A percentile compares a stretch with the other conserved stretches of the same genome.
phyloP scores from a whole-genome alignment of 1,139 yeast species.

The Wickerhamiella pararugosa region DNA sequence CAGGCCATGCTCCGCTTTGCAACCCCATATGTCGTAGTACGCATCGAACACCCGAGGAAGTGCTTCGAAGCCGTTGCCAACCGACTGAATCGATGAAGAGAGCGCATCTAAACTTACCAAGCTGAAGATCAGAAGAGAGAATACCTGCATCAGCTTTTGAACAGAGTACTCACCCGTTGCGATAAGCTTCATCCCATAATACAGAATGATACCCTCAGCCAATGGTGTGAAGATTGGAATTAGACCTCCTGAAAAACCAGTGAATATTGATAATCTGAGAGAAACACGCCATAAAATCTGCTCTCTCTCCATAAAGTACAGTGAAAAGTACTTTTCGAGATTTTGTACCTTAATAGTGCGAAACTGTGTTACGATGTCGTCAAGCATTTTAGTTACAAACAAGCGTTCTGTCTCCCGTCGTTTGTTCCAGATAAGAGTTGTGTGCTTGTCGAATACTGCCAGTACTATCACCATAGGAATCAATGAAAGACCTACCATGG shows the following conservation, averaged over 20 bases:
- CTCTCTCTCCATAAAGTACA: constrained; percentile 26
- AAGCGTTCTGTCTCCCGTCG: constrained; percentile 43
- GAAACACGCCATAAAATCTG: constrained; percentile 12
- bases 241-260: constrained; percentile 48
- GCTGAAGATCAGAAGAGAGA: constrained; percentile 61
- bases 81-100: constrained; percentile 54
- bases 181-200: constrained; percentile 61
- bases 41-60: constrained; percentile 29
- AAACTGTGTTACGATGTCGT: constrained; percentile 45
- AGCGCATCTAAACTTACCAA: constrained; percentile 46
- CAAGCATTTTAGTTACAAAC: constrained; percentile 36
- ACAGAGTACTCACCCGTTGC: constrained; percentile 39
- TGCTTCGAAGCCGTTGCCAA: constrained; percentile 46
- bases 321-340: constrained; percentile 34
- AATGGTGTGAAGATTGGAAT: constrained; percentile 39
- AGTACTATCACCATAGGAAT: constrained; percentile 42
- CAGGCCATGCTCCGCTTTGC: background rate
- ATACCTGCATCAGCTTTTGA: constrained; percentile 47
- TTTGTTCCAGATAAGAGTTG: constrained; percentile 40
- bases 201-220: constrained; percentile 57
- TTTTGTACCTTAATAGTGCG: constrained; percentile 48
- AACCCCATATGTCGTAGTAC: background rate
- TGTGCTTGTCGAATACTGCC: constrained; percentile 39
- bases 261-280: constrained; percentile 19
- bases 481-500: constrained; percentile 65